A percentile compares a stretch with the other conserved stretches of the same genome.
These are phyloP conservation scores for Alternaria dauci DNA, from an alignment of 2,329 filamentous ascomycete genomes.

Conservation along the genomic window DNA sequence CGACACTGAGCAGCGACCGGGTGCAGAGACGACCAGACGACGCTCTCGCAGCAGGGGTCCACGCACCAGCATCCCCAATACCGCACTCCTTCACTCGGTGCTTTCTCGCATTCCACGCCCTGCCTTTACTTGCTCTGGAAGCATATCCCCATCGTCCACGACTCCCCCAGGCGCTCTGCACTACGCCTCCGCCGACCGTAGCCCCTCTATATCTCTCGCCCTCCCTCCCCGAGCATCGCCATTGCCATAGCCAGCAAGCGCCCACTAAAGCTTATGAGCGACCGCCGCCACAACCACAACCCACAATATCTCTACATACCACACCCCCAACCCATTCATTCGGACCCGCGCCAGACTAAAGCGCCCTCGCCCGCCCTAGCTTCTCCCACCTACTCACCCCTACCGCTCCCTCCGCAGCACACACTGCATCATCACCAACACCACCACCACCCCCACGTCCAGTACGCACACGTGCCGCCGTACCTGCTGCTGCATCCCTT, in stretches of 20 bases:
- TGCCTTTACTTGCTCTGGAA: conserved; percentile 15
- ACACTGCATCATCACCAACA: conserved; percentile 10
- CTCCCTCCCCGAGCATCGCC: conserved; percentile 20
- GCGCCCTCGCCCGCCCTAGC: conserved; percentile 20
- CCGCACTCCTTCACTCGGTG: conserved; percentile 16
- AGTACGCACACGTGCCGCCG: conserved; percentile 25
- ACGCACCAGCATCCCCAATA: conserved; percentile 15
- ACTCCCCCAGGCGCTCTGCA: background rate
- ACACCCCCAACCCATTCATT: conserved; percentile 30
- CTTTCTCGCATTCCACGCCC: background rate
- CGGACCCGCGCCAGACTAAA: conserved; percentile 22
- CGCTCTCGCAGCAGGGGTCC: conserved; percentile 34
- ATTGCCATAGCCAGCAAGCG: conserved; percentile 12
- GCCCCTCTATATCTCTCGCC: conserved; percentile 9
- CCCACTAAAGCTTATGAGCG: conserved; percentile 36
- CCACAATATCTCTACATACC: conserved; percentile 35
- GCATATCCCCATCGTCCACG: conserved; percentile 1
- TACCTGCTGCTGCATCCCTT: conserved; percentile 39
- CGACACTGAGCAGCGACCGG: conserved; percentile 20
- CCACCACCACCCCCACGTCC: conserved; percentile 13
- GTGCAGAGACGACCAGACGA: conserved; percentile 6
- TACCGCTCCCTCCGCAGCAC: conserved; percentile 2
- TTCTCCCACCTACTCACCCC: conserved; percentile 19
- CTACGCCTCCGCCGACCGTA: conserved; percentile 8
- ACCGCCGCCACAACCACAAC: conserved; percentile 34